Evolutionary conservation across 345 rosid genomes (phyloP), one percentile per base, ranked within the genome.

Genomic region (Eucalyptus regnans): DNA sequence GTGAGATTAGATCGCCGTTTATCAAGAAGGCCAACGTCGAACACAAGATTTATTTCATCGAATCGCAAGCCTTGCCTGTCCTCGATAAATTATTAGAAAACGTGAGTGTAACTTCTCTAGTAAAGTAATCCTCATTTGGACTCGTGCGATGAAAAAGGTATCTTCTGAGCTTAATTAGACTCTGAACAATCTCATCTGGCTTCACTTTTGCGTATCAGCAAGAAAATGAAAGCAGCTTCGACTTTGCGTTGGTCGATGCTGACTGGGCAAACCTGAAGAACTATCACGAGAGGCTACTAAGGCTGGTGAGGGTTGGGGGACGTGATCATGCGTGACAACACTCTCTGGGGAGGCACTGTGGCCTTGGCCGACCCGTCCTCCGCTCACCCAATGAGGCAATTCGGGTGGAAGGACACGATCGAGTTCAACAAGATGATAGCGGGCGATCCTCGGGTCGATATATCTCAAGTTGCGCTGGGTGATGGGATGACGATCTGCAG

Each of bases 401-500:
- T 8, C 9, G 79, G 84, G 9, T 91, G 93, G 89, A 80, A 68
- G 29, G 83, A 90, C n/a, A 85, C 86, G 2, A 20, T 94, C 9
- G 94, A 93, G 7, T 84, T 95, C 27, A 95, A 97, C 91, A 92
- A 92, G 89, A 44, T 17, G 25, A 86, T 96, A 37, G 96, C 96
- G 0, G 92, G 93, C 2, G 99, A 96, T 91, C 87, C 95, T 33
- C 41, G 4, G 41, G 41, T 37, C 1, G 41, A 37, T 37, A 37
- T 37, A 37, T 37, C 41, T 37, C 95, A 91, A 86, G 92, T 91
- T 66, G 91, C 96, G 6, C 68, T 93, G 16, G 97, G 96, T 27
- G 99, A 96, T 90, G 98, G 97, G 87, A 91, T 94, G 83, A 96
- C 96, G 5, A 93, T 96, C 52, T 91, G 93, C 91, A 88, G 90